Evolutionary conservation across 2,329 filamentous ascomycete genomes (phyloP).

Genomic region (Teratosphaeriaceae sp.): DNA sequence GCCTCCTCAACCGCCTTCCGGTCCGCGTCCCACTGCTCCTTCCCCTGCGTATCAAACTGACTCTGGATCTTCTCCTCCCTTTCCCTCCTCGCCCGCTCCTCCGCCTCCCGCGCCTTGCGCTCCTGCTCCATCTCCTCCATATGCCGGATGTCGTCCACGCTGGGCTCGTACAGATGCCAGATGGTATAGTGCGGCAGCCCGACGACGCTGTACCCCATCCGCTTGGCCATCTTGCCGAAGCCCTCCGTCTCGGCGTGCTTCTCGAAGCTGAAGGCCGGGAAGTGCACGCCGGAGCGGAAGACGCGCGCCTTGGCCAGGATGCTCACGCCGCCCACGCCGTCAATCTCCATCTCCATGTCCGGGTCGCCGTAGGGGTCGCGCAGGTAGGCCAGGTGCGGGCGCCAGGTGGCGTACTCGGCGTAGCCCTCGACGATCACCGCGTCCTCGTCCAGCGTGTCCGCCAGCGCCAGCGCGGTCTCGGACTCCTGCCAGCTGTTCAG

Average conservation of each 20-base stretch:
- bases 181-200: constrained; percentile 97
- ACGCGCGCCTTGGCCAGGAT: constrained; percentile 95
- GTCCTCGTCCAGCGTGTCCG: constrained; percentile 93
- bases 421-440: constrained; percentile 99
- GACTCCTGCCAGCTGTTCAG: constrained; percentile 99
- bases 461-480: constrained; percentile 86
- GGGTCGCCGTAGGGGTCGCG: constrained; percentile 95
- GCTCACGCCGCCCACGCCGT: constrained; percentile 94
- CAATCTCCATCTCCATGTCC: constrained; percentile 99
- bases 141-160: constrained; percentile 90
- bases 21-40: constrained; percentile 82
- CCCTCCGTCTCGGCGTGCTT: constrained; percentile 98
- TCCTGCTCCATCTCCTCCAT: constrained; percentile 99
- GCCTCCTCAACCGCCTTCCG: constrained; percentile 58
- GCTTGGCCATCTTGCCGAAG: constrained; percentile 99
- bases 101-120: constrained; percentile 68
- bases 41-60: constrained; percentile 70
- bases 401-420: constrained; percentile 97
- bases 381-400: constrained; percentile 92
- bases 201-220: constrained; percentile 92
- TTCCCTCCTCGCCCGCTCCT: constrained; percentile 68
- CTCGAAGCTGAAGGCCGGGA: constrained; percentile 97
- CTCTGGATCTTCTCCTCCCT: constrained; percentile 72
- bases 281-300: constrained; percentile 91
- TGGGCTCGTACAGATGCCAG: constrained; percentile 99